Percentiles rank a stretch among this genome's conserved stretches.
These are phyloP conservation scores for Conticribra weissflogii DNA, from an alignment of 108 stramenopile genomes.

Conservation along the genomic window DNA sequence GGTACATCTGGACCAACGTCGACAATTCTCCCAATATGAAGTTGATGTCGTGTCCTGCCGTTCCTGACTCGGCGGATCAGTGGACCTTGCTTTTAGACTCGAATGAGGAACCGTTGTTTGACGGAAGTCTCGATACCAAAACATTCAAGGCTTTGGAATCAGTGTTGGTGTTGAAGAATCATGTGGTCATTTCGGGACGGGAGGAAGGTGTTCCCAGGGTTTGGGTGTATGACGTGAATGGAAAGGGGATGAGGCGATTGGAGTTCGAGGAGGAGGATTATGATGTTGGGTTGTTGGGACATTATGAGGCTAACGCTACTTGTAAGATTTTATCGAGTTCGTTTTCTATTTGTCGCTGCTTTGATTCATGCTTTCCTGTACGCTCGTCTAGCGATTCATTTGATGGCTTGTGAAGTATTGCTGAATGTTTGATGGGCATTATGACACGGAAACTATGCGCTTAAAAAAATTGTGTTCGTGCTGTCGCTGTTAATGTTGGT, in stretches of 20 bases:
- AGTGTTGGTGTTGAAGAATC: slow-evolving; percentile 53
- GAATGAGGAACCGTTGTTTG: slow-evolving; percentile 50
- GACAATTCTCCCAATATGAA: slow-evolving; percentile 77
- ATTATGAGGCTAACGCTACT: slow-evolving; percentile 72
- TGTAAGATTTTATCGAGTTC: slow-evolving; percentile 1
- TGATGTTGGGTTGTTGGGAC: slow-evolving; percentile 60
- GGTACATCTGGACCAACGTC: slow-evolving; percentile 71
- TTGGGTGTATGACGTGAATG: slow-evolving; percentile 52
- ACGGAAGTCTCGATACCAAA: slow-evolving; percentile 40
- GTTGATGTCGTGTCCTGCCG: slow-evolving; percentile 56
- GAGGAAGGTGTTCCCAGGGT: slow-evolving; percentile 67
- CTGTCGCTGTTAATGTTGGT: too few species aligned
- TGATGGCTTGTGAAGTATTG: too few species aligned
- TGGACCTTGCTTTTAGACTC: slow-evolving; percentile 57
- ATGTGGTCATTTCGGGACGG: slow-evolving; percentile 64
- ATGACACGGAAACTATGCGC: too few species aligned
- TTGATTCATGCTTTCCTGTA: too few species aligned
- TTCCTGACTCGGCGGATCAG: slow-evolving; percentile 43
- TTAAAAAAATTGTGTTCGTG: background rate
- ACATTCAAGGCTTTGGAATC: slow-evolving; percentile 45
- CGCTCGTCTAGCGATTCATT: too few species aligned
- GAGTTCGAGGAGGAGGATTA: slow-evolving; percentile 83
- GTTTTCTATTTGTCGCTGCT: too few species aligned
- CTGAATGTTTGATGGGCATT: background rate
- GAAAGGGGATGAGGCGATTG: slow-evolving; percentile 27